Conservation (phyloP, 202 grass and related monocot species). For the Thinopyrum obtusiflorum region DNA sequence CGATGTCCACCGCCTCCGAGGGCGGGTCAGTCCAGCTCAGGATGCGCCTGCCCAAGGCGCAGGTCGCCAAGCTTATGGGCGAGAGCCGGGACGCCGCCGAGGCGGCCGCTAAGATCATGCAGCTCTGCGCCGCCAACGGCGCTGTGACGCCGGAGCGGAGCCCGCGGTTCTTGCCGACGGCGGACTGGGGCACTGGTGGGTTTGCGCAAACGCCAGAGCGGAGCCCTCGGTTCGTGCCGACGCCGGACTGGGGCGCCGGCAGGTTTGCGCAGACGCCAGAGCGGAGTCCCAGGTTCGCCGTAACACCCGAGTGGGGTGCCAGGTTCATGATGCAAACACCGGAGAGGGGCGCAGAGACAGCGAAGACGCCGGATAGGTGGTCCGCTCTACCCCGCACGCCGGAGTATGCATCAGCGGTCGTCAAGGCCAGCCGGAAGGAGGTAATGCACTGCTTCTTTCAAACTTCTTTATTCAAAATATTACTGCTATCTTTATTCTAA, state of each 20-base stretch:
- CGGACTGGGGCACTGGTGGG: constrained; percentile 37
- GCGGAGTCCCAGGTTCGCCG: constrained; percentile 54
- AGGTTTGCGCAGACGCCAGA: constrained; percentile 39
- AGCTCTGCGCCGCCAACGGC: constrained; percentile 57
- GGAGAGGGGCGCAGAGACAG: constrained; percentile 9
- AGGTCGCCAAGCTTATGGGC: constrained; percentile 78
- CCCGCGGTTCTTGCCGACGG: constrained; percentile 50
- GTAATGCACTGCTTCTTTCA: constrained; percentile 39
- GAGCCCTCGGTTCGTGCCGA: constrained; percentile 47
- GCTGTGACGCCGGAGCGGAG: constrained; percentile 43
- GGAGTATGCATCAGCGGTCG: constrained; percentile 32
- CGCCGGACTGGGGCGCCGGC: constrained; percentile 43
- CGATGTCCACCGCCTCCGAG: constrained; percentile 36
- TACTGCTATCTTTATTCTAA: not conserved
- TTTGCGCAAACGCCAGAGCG: constrained; percentile 42
- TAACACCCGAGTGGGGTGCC: constrained; percentile 45
- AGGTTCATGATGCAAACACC: constrained; percentile 50
- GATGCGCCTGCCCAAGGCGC: constrained; percentile 74
- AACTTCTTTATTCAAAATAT: not conserved
- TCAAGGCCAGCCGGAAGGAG: constrained; percentile 54
- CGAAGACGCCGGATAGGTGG: constrained; percentile 63
- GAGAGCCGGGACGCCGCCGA: constrained; percentile 74
- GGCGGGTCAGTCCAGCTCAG: constrained; percentile 49
- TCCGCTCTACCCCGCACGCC: constrained; percentile 41
- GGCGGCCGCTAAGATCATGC: constrained; percentile 86